Evolutionary conservation across 805 yeast genomes (phyloP), one percentile per base, ranked within the genome.

Genomic region (Ogataea methanolica): DNA sequence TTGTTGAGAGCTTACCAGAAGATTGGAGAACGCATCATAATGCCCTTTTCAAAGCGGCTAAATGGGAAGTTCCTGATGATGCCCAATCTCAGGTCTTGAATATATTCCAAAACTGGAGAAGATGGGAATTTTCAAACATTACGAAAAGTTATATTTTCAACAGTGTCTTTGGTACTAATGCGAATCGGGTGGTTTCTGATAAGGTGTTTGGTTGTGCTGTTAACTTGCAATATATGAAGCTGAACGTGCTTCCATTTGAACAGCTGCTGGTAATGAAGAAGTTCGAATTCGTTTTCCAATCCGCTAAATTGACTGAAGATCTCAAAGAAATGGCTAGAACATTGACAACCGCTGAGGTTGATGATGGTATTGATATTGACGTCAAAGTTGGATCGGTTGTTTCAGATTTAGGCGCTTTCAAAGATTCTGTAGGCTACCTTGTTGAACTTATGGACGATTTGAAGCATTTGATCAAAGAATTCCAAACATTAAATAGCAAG

Each of bases 41-140:
- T 36, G 41, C 57, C 1, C 45, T 55, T 21, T 62, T 78, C 42
- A 57, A 61, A 1, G 48, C 55, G 1, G 53, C 62, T 2, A 50
- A 65, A 0, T 74, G 80, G 71, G 62, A 63, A 16, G 71, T 78
- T 0, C 83, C 88, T 0, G 53, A 50, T 0, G 68, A 73, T 50
- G 90, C 90, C 0, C 71, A 73, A 49, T 68, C 70, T 8, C 74
- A 74, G 15, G 86, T 88, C 2, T 63, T 80, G 22, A 67, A 73
- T 3, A 72, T 82, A 1, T 89, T 90, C 57, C 71, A 82, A 0
- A 71, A 75, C 14, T 94, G 98, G 97, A 79, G 97, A 71, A 80
- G 82, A 49, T 91, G 98, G 97, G 99, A 92, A 57, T 83, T 86
- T 39, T 73, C 81, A 33, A 79, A 79, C 56, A 75, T 82, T 21